Conservation (phyloP, 108 stramenopile species). For the Epithemia pelagica region DNA sequence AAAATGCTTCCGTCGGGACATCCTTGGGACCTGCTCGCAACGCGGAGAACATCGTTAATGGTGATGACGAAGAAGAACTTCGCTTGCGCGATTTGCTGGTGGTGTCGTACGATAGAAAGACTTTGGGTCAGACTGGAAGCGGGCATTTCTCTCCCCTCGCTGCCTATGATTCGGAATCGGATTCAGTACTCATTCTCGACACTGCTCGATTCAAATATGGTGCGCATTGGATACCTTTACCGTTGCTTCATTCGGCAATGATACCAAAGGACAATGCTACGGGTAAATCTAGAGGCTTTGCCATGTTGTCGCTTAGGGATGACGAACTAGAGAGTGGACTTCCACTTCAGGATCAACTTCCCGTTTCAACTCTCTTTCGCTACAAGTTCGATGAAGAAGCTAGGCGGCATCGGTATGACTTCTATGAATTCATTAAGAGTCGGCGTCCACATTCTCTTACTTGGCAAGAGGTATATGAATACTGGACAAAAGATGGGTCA, state of each 20-base stretch:
- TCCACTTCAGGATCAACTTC: background rate
- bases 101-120: conserved; percentile 63
- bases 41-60: background rate
- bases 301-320: background rate
- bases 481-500: conserved; percentile 43
- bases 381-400: conserved; percentile 45
- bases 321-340: conserved; percentile 3
- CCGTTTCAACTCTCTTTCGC: conserved; percentile 49
- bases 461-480: conserved; percentile 36
- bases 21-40: background rate
- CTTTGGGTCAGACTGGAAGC: conserved; percentile 82
- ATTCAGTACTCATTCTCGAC: conserved; percentile 74
- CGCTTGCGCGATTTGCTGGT: conserved; percentile 17
- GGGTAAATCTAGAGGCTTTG: conserved; percentile 68
- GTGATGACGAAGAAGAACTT: background rate
- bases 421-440: conserved; percentile 17
- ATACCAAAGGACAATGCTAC: conserved; percentile 71
- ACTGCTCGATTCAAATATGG: conserved; percentile 90
- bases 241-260: conserved; percentile 43
- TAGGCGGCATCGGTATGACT: conserved; percentile 41
- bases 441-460: conserved; percentile 20
- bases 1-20: background rate
- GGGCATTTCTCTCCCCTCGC: conserved; percentile 95
- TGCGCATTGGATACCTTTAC: conserved; percentile 83
- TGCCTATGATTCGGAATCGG: conserved; percentile 62